Conservation (phyloP, 345 rosid genomes). For the Balakata baccata region DNA sequence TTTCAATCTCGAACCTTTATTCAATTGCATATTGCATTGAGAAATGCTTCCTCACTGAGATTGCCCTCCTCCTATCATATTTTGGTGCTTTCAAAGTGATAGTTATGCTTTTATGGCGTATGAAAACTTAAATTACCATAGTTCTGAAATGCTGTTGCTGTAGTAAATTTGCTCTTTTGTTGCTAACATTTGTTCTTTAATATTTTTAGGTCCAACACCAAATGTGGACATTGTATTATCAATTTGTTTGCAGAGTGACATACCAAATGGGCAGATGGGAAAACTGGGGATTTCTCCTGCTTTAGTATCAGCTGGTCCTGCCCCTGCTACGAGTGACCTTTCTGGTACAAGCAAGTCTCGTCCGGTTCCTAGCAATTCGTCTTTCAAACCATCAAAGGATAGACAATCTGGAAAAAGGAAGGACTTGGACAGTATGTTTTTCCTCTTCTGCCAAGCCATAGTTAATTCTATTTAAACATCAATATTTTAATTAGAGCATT, state of each 20-base stretch:
- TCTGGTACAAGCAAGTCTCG: slow-evolving; percentile 65
- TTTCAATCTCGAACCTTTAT: not conserved
- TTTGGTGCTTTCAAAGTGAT: not conserved
- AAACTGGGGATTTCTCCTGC: slow-evolving; percentile 34
- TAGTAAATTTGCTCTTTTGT: not conserved
- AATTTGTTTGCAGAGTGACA: slow-evolving; percentile 77
- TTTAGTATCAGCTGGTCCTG: slow-evolving; percentile 38
- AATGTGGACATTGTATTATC: slow-evolving; percentile 77
- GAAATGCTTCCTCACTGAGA: not conserved
- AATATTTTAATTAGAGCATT: not conserved
- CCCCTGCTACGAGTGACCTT: slow-evolving; percentile 56
- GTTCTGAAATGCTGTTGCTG: not conserved
- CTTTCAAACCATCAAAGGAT: slow-evolving; percentile 59
- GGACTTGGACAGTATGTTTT: slow-evolving; percentile 49
- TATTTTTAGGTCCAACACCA: slow-evolving; percentile 64
- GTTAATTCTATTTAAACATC: not conserved
- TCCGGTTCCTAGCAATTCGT: slow-evolving; percentile 44
- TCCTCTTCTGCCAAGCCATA: not conserved
- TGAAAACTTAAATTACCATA: not conserved
- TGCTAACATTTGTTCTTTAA: slow-evolving; percentile 1
- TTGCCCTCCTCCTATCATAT: not conserved
- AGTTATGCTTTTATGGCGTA: not conserved
- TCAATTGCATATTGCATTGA: not conserved
- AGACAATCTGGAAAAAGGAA: slow-evolving; percentile 66
- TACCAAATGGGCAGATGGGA: slow-evolving; percentile 42